phyloP scores from a whole-genome alignment of 345 rosid genomes.

The Melaleuca alternifolia region DNA sequence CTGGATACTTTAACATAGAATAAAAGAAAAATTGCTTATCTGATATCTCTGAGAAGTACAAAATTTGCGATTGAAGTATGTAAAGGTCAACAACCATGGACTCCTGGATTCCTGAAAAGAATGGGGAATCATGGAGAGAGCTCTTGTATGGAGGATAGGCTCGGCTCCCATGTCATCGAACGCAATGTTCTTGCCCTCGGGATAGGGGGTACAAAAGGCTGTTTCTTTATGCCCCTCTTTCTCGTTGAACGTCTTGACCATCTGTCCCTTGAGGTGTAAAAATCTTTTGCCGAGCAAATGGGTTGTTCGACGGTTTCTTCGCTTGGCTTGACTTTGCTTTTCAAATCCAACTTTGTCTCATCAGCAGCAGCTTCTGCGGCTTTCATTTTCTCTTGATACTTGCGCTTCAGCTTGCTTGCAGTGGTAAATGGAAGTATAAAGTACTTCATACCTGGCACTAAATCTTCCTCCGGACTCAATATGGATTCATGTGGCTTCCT shows the following conservation, averaged over 20 bases:
- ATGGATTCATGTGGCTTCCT: conserved; percentile 28
- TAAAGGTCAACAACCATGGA: neutral
- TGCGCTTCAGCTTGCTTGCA: conserved; percentile 28
- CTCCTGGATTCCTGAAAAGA: neutral
- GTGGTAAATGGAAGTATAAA: conserved; percentile 36
- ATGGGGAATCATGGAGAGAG: conserved; percentile 28
- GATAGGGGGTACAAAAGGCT: conserved; percentile 46
- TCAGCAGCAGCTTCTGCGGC: neutral
- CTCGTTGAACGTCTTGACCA: neutral
- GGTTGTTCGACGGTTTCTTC: conserved; percentile 16
- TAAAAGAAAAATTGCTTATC: neutral
- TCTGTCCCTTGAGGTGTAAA: conserved; percentile 20
- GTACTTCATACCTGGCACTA: conserved; percentile 44
- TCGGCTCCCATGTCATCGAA: conserved; percentile 37
- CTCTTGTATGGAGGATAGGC: conserved; percentile 42
- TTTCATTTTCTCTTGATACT: conserved; percentile 9
- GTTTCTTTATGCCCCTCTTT: conserved; percentile 18
- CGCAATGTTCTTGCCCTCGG: conserved; percentile 8
- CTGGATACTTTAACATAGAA: neutral
- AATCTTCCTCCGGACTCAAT: conserved; percentile 26
- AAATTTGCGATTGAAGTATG: neutral
- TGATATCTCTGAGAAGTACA: neutral
- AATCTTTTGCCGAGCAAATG: conserved; percentile 32
- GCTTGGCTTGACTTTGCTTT: conserved; percentile 16
- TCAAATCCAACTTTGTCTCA: conserved; percentile 10